Base-by-base conservation (phyloP, 768 basidiomycete species). In the Podaxis rugospora region DNA sequence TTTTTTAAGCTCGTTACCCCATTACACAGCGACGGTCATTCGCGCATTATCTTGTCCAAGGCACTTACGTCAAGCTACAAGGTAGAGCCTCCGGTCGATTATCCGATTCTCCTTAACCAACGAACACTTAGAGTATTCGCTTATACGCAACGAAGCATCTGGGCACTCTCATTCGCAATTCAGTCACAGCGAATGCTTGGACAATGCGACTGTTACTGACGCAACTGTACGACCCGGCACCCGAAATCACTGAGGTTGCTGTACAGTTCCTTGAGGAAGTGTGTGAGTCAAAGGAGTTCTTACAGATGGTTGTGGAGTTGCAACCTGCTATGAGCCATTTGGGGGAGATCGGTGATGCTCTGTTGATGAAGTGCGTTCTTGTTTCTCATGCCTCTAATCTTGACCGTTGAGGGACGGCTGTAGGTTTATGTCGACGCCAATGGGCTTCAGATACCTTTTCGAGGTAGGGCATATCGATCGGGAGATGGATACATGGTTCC, bases 401-500 rank as follows among this genome's bases (percentile, higher is more conserved):
- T 23, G 23, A 13, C 42, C 50, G 51, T 55, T 59, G 27, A 51
- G 36, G 59, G 35, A 44, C 5, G n/a, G 21, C 2, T 57, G 4
- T 46, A 97, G 95, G 67, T 98, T 98, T 73, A 89, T 98, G 81
- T 95, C 95, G 9, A 96, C 93, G 5, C 83, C 93, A 0, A 86
- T 91, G 64, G 97, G 97, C 2, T 98, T 98, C 71, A 83, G 87
- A 4, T 98, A 95, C 72, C 81, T 99, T 3, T 91, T 91, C 67
- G 90, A 93, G 65, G 89, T 92, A 13, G 89, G 90, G 3, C 98
- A 98, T 68, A 95, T 99, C 61, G 90, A 94, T 67, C 83, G 90
- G 50, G 95, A 98, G 72, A 92, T 99, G 83, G 94, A 98, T 64
- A 83, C 86, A 65, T 99, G 97, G 97, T 93, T 96, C 68, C 87